A percentile compares a stretch with the other conserved stretches of the same genome.
Conservation (phyloP, 1,284 basidiomycete species). For the Boletus sp. region DNA sequence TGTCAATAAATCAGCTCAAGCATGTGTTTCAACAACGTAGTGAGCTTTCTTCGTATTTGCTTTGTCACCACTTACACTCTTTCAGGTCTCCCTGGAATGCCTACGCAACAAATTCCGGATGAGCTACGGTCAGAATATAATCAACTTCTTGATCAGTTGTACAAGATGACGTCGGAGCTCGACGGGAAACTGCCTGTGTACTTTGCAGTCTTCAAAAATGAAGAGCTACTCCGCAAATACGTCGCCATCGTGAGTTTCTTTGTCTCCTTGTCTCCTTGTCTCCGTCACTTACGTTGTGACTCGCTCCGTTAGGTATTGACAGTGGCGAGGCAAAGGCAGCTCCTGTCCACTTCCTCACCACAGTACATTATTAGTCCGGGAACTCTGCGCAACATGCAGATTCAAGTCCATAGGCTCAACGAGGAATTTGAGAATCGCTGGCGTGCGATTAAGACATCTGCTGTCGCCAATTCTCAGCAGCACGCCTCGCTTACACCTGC, state of each 20-base stretch:
- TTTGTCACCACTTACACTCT: slow-evolving; percentile 14
- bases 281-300: slow-evolving; percentile 8
- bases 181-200: slow-evolving; percentile 49
- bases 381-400: slow-evolving; percentile 45
- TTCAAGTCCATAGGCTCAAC: slow-evolving; percentile 40
- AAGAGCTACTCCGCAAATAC: slow-evolving; percentile 44
- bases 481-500: slow-evolving; percentile 5
- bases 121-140: slow-evolving; percentile 53
- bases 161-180: slow-evolving; percentile 42
- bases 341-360: slow-evolving; percentile 42
- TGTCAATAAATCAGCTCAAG: slow-evolving; percentile 34
- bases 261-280: slow-evolving; percentile 18
- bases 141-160: slow-evolving; percentile 44
- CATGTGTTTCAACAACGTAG: slow-evolving; percentile 31
- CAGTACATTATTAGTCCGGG: slow-evolving; percentile 48
- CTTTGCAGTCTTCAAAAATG: slow-evolving; percentile 41
- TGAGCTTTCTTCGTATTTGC: slow-evolving; percentile 24
- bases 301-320: slow-evolving; percentile 42
- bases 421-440: slow-evolving; percentile 37
- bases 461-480: slow-evolving; percentile 9
- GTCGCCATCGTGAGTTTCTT: slow-evolving; percentile 49
- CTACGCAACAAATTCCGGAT: slow-evolving; percentile 40
- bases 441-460: slow-evolving; percentile 22
- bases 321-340: slow-evolving; percentile 47
- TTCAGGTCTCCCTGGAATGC: slow-evolving; percentile 27